phyloP scores from a whole-genome alignment of 1,284 basidiomycete genomes.

The Apiotrichum brassicae region DNA sequence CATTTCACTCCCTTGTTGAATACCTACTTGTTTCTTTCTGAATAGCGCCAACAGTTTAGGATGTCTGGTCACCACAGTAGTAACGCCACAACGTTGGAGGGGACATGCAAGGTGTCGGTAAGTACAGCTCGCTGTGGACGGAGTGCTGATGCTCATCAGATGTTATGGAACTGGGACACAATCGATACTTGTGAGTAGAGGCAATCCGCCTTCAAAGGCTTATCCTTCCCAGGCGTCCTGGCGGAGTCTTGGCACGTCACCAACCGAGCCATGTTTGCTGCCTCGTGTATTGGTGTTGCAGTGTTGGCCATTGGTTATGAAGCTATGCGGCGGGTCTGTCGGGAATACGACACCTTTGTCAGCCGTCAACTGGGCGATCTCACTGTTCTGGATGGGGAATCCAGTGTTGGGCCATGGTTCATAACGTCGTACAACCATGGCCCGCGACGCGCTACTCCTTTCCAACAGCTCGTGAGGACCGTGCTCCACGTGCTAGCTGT shows the following conservation, averaged over 20 bases:
- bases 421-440: slow-evolving; percentile 7
- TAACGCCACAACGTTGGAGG: not conserved
- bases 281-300: slow-evolving; percentile 24
- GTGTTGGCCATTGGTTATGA: slow-evolving; percentile 21
- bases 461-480: slow-evolving; percentile 26
- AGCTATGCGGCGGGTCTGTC: slow-evolving; percentile 15
- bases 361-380: not conserved
- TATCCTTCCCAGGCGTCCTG: slow-evolving; percentile 20
- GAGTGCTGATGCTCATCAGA: too few species aligned
- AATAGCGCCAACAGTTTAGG: too few species aligned
- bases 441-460: slow-evolving; percentile 18
- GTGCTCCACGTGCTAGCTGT: slow-evolving; percentile 19
- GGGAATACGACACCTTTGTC: slow-evolving; percentile 21
- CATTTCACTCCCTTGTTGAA: too few species aligned
- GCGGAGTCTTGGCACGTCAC: slow-evolving; percentile 26
- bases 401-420: not conserved
- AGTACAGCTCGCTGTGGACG: too few species aligned
- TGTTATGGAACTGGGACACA: slow-evolving; percentile 35
- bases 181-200: slow-evolving; percentile 21
- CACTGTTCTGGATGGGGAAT: not conserved
- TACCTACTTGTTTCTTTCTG: too few species aligned
- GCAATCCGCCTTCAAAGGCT: not conserved
- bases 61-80: too few species aligned
- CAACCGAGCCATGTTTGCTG: slow-evolving; percentile 25
- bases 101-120: slow-evolving; percentile 2